A percentile compares a stretch with the other conserved stretches of the same genome.
Evolutionary conservation across 2,329 filamentous ascomycete genomes (phyloP).

Genomic region (Ceratocystis albifundus): DNA sequence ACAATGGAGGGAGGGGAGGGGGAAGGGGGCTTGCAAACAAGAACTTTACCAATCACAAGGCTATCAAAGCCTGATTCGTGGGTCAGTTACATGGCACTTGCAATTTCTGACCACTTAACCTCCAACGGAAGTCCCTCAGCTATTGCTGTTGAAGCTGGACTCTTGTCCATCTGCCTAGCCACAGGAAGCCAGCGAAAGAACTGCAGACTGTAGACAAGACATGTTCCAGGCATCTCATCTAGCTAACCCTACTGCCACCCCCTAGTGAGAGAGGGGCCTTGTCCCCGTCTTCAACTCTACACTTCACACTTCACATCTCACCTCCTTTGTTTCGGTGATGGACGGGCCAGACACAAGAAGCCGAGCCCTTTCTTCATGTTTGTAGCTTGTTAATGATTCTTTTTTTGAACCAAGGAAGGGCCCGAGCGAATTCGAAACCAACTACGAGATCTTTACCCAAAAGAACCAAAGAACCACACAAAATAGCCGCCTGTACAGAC

Average conservation of each 20-base stretch:
- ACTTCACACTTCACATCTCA: neutral
- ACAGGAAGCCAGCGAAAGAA: neutral
- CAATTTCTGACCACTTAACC: neutral
- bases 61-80: neutral
- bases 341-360: neutral
- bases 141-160: neutral
- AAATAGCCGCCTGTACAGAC: neutral
- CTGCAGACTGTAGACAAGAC: neutral
- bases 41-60: neutral
- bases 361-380: constrained; percentile 3
- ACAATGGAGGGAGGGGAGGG: neutral
- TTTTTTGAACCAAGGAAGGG: constrained; percentile 1
- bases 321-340: constrained; percentile 11
- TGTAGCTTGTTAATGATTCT: neutral
- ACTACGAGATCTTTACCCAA: constrained; percentile 13
- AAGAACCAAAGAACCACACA: neutral
- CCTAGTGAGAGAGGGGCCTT: neutral
- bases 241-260: neutral
- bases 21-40: neutral
- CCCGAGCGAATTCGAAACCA: constrained; percentile 12
- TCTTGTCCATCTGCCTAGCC: neutral
- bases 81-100: neutral
- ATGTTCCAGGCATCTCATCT: neutral
- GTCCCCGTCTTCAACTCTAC: neutral
- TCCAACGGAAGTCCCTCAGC: neutral